These are phyloP conservation scores for Aspergillus puulaauensis DNA, from an alignment of 2,329 filamentous ascomycete genomes.

Conservation along the genomic window DNA sequence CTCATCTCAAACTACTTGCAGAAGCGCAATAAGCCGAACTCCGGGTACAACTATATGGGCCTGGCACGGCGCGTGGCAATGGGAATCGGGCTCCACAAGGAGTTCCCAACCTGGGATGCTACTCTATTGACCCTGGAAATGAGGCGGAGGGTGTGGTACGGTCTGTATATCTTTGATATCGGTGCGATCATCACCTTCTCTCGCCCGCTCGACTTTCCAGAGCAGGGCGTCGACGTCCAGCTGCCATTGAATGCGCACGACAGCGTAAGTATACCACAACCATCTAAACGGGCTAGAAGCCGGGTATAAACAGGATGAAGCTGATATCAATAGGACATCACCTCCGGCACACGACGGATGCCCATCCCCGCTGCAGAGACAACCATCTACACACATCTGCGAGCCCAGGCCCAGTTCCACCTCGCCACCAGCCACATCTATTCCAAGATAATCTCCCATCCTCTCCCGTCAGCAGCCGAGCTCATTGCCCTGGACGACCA, in stretches of 20 bases:
- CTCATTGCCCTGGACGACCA: slow-evolving; percentile 26
- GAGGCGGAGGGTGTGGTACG: slow-evolving; percentile 28
- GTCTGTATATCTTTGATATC: slow-evolving; percentile 38
- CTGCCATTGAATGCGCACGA: slow-evolving; percentile 34
- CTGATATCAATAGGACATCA: background rate
- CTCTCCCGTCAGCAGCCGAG: slow-evolving; percentile 28
- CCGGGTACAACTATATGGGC: slow-evolving; percentile 42
- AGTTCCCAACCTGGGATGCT: slow-evolving; percentile 37
- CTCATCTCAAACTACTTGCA: slow-evolving; percentile 44
- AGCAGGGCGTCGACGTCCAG: slow-evolving; percentile 36
- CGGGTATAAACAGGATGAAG: too few relatives aligned
- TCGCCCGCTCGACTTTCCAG: slow-evolving; percentile 41
- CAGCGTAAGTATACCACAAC: slow-evolving; percentile 1
- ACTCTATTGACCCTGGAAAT: slow-evolving; percentile 28
- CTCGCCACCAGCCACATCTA: slow-evolving; percentile 31
- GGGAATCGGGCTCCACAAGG: slow-evolving; percentile 43
- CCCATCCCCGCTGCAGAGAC: slow-evolving; percentile 17
- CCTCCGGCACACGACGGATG: background rate
- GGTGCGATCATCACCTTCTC: slow-evolving; percentile 46
- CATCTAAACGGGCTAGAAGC: rapidly evolving
- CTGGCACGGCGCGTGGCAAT: slow-evolving; percentile 42
- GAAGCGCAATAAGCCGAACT: slow-evolving; percentile 45
- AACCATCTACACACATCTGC: slow-evolving; percentile 33
- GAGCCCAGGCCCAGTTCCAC: slow-evolving; percentile 31
- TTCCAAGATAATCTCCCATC: slow-evolving; percentile 32